Base-by-base conservation (phyloP, 2,329 filamentous ascomycete species). In the Fusarium dimerum region DNA sequence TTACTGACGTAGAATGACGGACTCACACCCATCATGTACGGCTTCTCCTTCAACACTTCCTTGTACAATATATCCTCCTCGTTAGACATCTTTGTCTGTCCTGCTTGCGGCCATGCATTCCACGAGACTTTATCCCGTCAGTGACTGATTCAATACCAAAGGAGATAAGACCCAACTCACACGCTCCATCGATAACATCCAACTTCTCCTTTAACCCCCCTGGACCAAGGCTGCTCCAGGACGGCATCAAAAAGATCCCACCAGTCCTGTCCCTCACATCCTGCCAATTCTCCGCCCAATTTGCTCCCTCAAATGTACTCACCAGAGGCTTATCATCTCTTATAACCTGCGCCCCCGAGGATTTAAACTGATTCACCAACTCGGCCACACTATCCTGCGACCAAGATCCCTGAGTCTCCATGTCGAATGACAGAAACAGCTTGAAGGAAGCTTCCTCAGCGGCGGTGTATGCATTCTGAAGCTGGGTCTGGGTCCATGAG, bases 1-100 rank as follows among this genome's bases (percentile, higher is more conserved):
- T 55, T 45, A 62, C 59, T 80, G 45, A 84, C 84, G 66, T 78
- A 84, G 66, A 84, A 84, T 80, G 80, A 83, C 0, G 81, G 80
- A 0, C 78, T 78, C n/a, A 82, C 76, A 2, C 78, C 74, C 78
- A 81, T 81, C 76, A 83, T 81, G 57, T 71, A 73, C 1, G 66
- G 55, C 60, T 76, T 78, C 0, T 61, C 61, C 0, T 54, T 62
- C 0, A 76, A 63, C 20, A 66, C 64, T 8, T 55, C 58, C 18
- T 64, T 60, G 57, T 72, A 77, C n/a, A 60, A 57, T 3, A 55
- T 50, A 59, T 78, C 76, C 9, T 62, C 44, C 7, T 60, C 56
- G 0, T 69, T 70, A 29, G 64, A 68, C 65, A 74, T 69, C 29
- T 68, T 57, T 32, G 52, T 66, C 6, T 68, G 48, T 3, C 66